Evolutionary conservation across 73 alveolate genomes (phyloP).

Genomic region (Stentor coeruleus): DNA sequence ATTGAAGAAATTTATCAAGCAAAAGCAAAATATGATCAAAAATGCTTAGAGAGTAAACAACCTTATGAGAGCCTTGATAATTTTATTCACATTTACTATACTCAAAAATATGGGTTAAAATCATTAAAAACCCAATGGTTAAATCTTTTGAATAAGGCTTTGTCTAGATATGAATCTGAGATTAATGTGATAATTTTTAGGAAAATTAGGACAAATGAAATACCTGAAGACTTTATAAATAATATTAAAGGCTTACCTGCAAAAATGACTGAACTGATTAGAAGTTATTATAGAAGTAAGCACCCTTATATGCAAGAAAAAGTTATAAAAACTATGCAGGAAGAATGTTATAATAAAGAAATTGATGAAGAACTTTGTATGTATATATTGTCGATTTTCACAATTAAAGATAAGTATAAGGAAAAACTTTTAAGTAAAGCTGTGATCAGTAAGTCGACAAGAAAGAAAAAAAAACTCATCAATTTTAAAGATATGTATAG

Average conservation of each 20-base stretch:
- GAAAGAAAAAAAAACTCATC: no score
- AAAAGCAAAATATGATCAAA: slow-evolving; percentile 80
- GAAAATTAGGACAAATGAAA: slow-evolving; percentile 90
- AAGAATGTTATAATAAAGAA: neutral
- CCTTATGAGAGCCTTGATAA: slow-evolving; percentile 96
- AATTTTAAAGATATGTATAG: no score
- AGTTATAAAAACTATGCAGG: slow-evolving; percentile 27
- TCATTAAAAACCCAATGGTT: slow-evolving; percentile 78
- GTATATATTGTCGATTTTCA: neutral
- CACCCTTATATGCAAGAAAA: slow-evolving; percentile 78
- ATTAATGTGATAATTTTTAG: slow-evolving; percentile 95
- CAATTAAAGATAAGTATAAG: neutral
- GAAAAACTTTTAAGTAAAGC: neutral
- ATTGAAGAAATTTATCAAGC: slow-evolving; percentile 81
- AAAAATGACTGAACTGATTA: slow-evolving; percentile 77
- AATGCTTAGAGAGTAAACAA: slow-evolving; percentile 79
- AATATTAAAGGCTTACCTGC: slow-evolving; percentile 83
- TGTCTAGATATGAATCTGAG: slow-evolving; percentile 73
- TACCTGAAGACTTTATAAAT: slow-evolving; percentile 91
- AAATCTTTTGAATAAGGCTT: slow-evolving; percentile 83
- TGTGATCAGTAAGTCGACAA: neutral
- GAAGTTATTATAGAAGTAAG: slow-evolving; percentile 57
- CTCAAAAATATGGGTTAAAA: slow-evolving; percentile 92
- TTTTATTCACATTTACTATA: slow-evolving; percentile 89
- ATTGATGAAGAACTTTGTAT: neutral